Percentiles rank a stretch among this genome's conserved stretches.
Conservation (phyloP, 257 asterid species). For the Henckelia pumila region DNA sequence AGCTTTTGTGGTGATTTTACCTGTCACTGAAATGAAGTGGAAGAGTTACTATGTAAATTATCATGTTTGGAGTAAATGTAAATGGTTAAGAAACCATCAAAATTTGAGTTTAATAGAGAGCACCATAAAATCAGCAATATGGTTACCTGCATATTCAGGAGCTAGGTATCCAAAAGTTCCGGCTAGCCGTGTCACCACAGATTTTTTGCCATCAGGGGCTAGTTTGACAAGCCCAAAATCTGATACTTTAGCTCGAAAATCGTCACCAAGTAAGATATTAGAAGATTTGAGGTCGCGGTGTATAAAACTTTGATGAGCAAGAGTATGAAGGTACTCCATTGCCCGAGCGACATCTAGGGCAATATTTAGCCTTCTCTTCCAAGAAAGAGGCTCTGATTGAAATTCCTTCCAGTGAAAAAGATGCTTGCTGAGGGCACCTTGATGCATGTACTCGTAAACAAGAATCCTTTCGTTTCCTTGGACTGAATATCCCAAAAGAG, state of each 20-base stretch:
- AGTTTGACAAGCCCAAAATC: conserved; percentile 92
- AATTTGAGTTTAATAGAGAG: background rate
- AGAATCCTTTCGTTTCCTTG: conserved; percentile 77
- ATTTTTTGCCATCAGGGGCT: conserved; percentile 79
- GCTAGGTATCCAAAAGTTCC: conserved; percentile 94
- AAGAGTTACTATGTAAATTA: background rate
- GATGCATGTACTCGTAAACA: conserved; percentile 87
- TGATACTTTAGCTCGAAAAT: conserved; percentile 76
- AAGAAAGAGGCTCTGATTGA: conserved; percentile 77
- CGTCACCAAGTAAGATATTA: conserved; percentile 75
- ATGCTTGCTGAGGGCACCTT: conserved; percentile 84
- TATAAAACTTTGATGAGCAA: conserved; percentile 81
- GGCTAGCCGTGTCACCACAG: conserved; percentile 80
- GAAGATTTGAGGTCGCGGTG: conserved; percentile 89
- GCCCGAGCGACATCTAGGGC: conserved; percentile 93
- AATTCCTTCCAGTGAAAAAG: conserved; percentile 75
- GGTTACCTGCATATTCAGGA: conserved; percentile 87
- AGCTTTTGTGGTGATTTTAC: conserved; percentile 82
- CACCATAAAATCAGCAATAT: background rate
- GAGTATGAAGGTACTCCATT: conserved; percentile 72
- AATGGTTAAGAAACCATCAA: background rate
- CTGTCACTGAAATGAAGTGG: conserved; percentile 51
- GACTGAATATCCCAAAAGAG: conserved; percentile 68
- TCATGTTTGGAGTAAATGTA: background rate
- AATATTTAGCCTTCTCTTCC: conserved; percentile 81